Conservation (phyloP, 2,329 filamentous ascomycete genomes). For the Onygenales sp. region DNA sequence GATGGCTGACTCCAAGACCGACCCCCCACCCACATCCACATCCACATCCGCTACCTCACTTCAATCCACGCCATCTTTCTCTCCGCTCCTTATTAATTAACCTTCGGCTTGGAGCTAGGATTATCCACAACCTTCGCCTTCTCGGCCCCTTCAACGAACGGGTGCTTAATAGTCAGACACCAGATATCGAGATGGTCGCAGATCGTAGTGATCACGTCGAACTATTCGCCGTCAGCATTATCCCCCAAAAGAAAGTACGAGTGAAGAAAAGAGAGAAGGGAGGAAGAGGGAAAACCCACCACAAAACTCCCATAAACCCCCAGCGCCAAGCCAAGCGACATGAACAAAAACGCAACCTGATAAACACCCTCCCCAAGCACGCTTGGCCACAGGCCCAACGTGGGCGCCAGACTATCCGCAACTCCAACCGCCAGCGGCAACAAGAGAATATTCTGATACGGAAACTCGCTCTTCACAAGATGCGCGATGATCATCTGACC, state of each 20-base stretch:
- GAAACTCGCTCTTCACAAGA: constrained; percentile 77
- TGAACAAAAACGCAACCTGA: constrained; percentile 84
- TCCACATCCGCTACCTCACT: no score
- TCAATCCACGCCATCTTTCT: neutral
- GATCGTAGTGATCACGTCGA: constrained; percentile 94
- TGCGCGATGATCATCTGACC: constrained; percentile 95
- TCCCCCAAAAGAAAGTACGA: neutral
- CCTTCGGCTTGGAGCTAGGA: neutral
- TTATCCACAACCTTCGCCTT: neutral
- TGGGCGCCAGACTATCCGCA: constrained; percentile 67
- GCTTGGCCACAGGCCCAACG: constrained; percentile 63
- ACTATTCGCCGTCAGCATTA: constrained; percentile 22
- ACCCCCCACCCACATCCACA: no score
- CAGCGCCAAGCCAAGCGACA: constrained; percentile 71
- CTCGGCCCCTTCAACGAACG: constrained; percentile 33
- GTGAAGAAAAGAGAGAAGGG: neutral
- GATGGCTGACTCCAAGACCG: no score
- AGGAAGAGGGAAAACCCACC: constrained; percentile 30
- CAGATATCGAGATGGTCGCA: constrained; percentile 98
- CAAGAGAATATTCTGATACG: constrained; percentile 78
- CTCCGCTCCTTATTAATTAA: neutral
- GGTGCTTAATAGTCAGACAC: constrained; percentile 95
- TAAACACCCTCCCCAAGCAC: constrained; percentile 68
- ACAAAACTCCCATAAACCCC: constrained; percentile 98
- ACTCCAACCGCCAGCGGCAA: constrained; percentile 71